Percentiles rank a stretch among this genome's conserved stretches.
Conservation (phyloP, 805 yeast species). For the Ogataea naganishii region DNA sequence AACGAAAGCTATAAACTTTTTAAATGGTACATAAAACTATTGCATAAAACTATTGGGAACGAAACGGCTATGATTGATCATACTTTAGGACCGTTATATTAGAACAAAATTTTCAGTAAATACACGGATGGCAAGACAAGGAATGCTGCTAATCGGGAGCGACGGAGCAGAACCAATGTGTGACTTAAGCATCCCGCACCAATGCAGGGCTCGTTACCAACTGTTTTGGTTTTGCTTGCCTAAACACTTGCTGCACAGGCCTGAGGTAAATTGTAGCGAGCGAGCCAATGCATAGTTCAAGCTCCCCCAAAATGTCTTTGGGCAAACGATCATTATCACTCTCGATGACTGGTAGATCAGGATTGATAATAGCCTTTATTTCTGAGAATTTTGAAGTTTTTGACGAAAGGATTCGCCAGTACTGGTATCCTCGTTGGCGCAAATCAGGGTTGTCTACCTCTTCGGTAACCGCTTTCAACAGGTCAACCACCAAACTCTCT, state of each 20-base stretch:
- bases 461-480: constrained; percentile 65
- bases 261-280: constrained; percentile 78
- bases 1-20: too few species aligned
- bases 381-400: constrained; percentile 31
- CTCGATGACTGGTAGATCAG: constrained; percentile 53
- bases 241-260: constrained; percentile 74
- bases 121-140: too few species aligned
- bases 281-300: constrained; percentile 75
- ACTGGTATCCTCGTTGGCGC: constrained; percentile 76
- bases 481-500: constrained; percentile 46
- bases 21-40: too few species aligned
- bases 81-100: too few species aligned
- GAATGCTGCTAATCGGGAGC: too few species aligned
- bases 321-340: constrained; percentile 65
- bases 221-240: constrained; percentile 44
- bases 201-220: constrained; percentile 45
- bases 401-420: constrained; percentile 70
- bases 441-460: constrained; percentile 75
- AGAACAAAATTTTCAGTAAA: too few species aligned
- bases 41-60: too few species aligned
- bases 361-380: constrained; percentile 47
- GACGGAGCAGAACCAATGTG: constrained; percentile 1
- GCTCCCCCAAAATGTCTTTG: constrained; percentile 63
- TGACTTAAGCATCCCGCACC: constrained; percentile 5
- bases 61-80: too few species aligned